phyloP scores from a whole-genome alignment of 306 rosid species.

The Vigna unguiculata region DNA sequence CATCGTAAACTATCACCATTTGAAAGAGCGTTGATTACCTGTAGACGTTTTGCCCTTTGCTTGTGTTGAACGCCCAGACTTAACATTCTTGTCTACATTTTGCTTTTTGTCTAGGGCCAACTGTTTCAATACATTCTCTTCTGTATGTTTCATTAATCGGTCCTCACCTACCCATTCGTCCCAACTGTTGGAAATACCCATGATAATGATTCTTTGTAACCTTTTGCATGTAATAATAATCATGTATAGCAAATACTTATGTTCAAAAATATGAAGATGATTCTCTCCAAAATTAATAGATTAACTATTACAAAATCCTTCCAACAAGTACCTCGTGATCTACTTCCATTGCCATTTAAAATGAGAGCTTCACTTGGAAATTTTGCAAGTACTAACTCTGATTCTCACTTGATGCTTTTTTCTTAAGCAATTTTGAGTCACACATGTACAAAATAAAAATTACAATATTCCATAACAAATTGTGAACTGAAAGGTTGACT shows the following conservation, averaged over 20 bases:
- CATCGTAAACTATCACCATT: slow-evolving; percentile 23
- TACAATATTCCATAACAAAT: slow-evolving; percentile 15
- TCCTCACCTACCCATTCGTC: slow-evolving; percentile 94
- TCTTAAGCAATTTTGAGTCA: slow-evolving; percentile 1
- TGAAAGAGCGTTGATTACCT: slow-evolving; percentile 57
- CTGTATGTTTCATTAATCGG: slow-evolving; percentile 77
- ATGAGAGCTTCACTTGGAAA: slow-evolving; percentile 13
- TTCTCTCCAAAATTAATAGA: slow-evolving; percentile 30
- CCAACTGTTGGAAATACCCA: slow-evolving; percentile 87
- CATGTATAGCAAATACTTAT: slow-evolving; percentile 19
- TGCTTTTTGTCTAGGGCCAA: slow-evolving; percentile 72
- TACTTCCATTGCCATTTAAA: slow-evolving; percentile 42
- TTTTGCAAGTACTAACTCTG: slow-evolving; percentile 7
- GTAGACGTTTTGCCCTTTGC: slow-evolving; percentile 66
- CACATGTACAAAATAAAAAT: slow-evolving; percentile 11
- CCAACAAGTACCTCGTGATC: slow-evolving; percentile 21
- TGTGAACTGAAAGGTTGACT: slow-evolving; percentile 28
- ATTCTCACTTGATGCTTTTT: slow-evolving; percentile 19
- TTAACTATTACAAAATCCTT: slow-evolving; percentile 29
- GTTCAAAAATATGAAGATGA: slow-evolving; percentile 7
- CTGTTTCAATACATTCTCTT: slow-evolving; percentile 78
- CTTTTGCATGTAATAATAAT: slow-evolving; percentile 45
- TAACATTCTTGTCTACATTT: slow-evolving; percentile 72
- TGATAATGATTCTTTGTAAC: slow-evolving; percentile 65
- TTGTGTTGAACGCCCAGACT: slow-evolving; percentile 76